These are phyloP conservation scores for Penicillium coffeae DNA, from an alignment of 495 filamentous ascomycete genomes.

Conservation along the genomic window DNA sequence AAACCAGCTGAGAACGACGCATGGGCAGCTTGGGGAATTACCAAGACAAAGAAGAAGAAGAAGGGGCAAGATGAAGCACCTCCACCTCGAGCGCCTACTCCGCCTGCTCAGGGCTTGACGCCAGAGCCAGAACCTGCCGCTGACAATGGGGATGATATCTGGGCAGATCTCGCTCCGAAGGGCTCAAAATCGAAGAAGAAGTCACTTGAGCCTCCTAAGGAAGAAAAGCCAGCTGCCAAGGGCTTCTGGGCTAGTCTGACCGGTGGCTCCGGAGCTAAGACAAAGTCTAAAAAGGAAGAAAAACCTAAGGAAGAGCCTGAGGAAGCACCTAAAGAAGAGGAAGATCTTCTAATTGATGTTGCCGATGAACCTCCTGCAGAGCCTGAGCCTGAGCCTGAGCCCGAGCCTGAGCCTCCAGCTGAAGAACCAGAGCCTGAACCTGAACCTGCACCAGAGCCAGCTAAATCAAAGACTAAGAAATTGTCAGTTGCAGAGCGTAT, in stretches of 20 bases:
- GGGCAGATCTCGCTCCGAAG: constrained; percentile 37
- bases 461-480: constrained; percentile 38
- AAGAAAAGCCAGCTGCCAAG: constrained; percentile 30
- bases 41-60: constrained; percentile 49
- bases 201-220: constrained; percentile 29
- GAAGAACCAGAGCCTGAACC: constrained; percentile 15
- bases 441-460: constrained; percentile 18
- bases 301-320: constrained; percentile 16
- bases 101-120: constrained; percentile 45
- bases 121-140: constrained; percentile 38
- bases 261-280: constrained; percentile 29
- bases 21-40: constrained; percentile 35
- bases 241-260: constrained; percentile 46
- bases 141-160: constrained; percentile 26
- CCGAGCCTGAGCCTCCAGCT: constrained; percentile 13
- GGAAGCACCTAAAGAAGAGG: too few relatives aligned
- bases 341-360: constrained; percentile 30
- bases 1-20: constrained; percentile 23
- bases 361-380: constrained; percentile 24
- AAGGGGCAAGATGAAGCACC: constrained; percentile 35
- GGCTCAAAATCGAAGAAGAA: constrained; percentile 23
- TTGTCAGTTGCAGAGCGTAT: constrained; percentile 48
- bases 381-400: constrained; percentile 18
- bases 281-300: constrained; percentile 31
- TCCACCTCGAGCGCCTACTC: constrained; percentile 48